phyloP scores from a whole-genome alignment of 495 filamentous ascomycete species.

The Penicillium malachiteum region DNA sequence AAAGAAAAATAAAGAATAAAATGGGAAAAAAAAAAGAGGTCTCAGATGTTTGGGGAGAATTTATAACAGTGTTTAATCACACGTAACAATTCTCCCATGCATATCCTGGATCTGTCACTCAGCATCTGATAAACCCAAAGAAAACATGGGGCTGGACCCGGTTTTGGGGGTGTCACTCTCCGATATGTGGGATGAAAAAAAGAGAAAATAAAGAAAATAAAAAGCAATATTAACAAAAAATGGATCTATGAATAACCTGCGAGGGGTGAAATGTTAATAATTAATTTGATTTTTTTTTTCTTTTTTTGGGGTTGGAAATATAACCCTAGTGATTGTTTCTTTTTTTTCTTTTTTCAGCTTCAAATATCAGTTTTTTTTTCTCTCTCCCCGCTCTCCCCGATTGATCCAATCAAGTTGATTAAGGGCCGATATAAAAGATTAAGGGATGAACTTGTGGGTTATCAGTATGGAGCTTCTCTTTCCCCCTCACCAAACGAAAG shows the following conservation, averaged over 20 bases:
- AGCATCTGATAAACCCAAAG: slow-evolving; percentile 19
- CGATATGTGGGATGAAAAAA: background rate
- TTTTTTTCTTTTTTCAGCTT: slow-evolving; percentile 4
- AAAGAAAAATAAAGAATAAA: no score
- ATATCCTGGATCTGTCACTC: slow-evolving; percentile 25
- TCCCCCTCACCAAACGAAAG: background rate
- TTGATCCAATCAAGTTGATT: background rate
- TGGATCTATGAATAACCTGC: background rate
- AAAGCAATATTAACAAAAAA: background rate
- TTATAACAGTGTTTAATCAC: background rate
- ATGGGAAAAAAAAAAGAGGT: no score
- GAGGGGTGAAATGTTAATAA: background rate
- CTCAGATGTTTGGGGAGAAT: no score
- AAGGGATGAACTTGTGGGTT: background rate
- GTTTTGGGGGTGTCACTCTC: slow-evolving; percentile 7
- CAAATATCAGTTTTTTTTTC: background rate
- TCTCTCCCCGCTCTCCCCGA: background rate
- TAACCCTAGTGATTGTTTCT: background rate
- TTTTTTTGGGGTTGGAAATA: background rate
- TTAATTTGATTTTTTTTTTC: slow-evolving; percentile 2
- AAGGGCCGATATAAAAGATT: no score
- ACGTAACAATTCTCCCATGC: slow-evolving; percentile 10
- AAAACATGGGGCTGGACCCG: background rate
- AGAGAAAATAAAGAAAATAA: background rate
- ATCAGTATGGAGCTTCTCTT: background rate